A percentile compares a stretch with the other conserved stretches of the same genome.
These are phyloP conservation scores for Aphanomyces cochlioides DNA, from an alignment of 352 stramenopile genomes.

Conservation along the genomic window DNA sequence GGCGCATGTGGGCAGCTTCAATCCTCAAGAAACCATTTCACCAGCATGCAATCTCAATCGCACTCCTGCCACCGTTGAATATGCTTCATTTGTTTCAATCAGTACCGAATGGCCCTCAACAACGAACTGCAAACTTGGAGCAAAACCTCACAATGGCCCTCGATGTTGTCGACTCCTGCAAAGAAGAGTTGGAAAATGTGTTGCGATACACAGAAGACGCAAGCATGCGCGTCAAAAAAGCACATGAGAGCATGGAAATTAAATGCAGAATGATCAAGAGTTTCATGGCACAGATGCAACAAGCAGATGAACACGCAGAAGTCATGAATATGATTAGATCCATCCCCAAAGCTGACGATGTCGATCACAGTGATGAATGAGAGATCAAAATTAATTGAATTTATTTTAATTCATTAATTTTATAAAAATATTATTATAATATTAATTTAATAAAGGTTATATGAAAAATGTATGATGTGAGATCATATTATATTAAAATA, in stretches of 20 bases:
- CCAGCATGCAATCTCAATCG: neutral
- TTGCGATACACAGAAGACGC: neutral
- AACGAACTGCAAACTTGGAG: neutral
- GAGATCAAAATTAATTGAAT: no score
- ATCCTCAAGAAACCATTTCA: neutral
- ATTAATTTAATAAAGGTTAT: no score
- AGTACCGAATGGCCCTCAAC: neutral
- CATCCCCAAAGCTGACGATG: no score
- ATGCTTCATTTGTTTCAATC: neutral
- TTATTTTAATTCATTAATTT: no score
- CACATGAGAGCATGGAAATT: neutral
- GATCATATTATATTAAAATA: no score
- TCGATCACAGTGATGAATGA: no score
- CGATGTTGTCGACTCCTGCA: slow-evolving; percentile 1
- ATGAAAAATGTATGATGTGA: no score
- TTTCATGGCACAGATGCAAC: slow-evolving; percentile 1
- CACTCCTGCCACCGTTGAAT: neutral
- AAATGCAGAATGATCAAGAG: neutral
- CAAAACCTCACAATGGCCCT: neutral
- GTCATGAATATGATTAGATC: no score
- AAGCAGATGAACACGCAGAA: no score
- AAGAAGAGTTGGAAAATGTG: no score
- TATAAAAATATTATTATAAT: no score
- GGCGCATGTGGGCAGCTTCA: neutral
- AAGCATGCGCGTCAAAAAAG: neutral